These are phyloP conservation scores for Haplosporangium sp. DNA, from an alignment of 371 early-diverging fungal genomes.

Conservation along the genomic window DNA sequence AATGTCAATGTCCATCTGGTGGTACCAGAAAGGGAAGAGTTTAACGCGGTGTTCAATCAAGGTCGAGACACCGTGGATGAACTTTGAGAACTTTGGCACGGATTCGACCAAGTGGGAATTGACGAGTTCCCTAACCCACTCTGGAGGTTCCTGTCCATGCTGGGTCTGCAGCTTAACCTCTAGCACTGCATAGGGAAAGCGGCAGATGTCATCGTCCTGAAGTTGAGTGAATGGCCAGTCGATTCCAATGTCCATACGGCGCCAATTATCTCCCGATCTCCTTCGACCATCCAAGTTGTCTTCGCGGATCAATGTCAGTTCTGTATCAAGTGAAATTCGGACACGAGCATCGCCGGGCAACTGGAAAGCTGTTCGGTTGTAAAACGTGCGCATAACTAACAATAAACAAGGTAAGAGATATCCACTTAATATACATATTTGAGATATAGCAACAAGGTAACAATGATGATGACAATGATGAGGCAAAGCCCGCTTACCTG, in stretches of 20 bases:
- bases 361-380: conserved; percentile 99
- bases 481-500: conserved; percentile 69
- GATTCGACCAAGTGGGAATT: conserved; percentile 94
- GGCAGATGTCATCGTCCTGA: conserved; percentile 82
- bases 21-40: conserved; percentile 97
- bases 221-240: conserved; percentile 95
- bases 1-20: conserved; percentile 95
- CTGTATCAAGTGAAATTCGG: conserved; percentile 98
- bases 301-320: conserved; percentile 97
- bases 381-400: conserved; percentile 94
- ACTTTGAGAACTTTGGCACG: conserved; percentile 99
- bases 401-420: too few relatives aligned
- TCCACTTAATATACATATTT: too few relatives aligned
- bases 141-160: conserved; percentile 88
- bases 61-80: conserved; percentile 96
- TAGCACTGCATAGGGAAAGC: conserved; percentile 98
- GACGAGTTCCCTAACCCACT: conserved; percentile 96
- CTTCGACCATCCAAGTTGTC: conserved; percentile 83
- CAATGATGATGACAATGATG: too few relatives aligned
- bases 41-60: conserved; percentile 89
- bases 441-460: too few relatives aligned
- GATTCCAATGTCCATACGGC: conserved; percentile 92
- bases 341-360: conserved; percentile 98
- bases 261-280: conserved; percentile 93
- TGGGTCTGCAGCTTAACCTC: conserved; percentile 98